Evolutionary conservation across 139 green algal genomes (phyloP).

Genomic region (Chara braunii): DNA sequence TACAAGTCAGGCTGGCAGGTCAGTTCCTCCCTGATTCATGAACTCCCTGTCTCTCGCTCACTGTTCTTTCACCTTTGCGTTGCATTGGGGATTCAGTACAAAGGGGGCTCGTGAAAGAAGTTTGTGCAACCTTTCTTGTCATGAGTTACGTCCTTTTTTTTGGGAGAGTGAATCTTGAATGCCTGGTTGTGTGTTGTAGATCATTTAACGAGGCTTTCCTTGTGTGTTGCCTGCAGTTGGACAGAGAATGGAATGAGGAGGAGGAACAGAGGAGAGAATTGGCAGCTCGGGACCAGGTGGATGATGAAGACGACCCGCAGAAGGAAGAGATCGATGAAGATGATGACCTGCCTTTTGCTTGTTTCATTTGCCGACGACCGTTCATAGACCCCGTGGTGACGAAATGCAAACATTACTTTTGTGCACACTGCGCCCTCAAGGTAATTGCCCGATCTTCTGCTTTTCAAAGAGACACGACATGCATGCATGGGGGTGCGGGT

Average conservation of each 20-base stretch:
- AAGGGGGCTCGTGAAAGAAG: too few relatives aligned
- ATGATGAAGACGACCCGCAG: constrained; percentile 5
- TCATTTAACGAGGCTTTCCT: neutral
- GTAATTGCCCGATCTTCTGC: too few relatives aligned
- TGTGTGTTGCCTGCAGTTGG: constrained; percentile 22
- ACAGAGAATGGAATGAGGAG: constrained; percentile 86
- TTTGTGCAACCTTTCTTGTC: too few relatives aligned
- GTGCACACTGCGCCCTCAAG: constrained; percentile 90
- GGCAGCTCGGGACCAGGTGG: constrained; percentile 51
- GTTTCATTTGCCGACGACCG: constrained; percentile 73
- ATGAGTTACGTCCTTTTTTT: too few relatives aligned
- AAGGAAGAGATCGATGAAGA: too few relatives aligned
- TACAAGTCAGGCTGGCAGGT: constrained; percentile 88
- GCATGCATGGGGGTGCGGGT: too few relatives aligned
- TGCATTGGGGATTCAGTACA: too few relatives aligned
- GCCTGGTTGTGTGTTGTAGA: neutral
- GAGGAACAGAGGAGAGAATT: constrained; percentile 70
- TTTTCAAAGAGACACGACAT: too few relatives aligned
- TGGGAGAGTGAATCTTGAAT: too few relatives aligned
- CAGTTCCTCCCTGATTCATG: too few relatives aligned
- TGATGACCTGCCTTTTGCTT: constrained; percentile 88
- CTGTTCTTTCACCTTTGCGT: too few relatives aligned
- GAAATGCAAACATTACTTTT: constrained; percentile 94
- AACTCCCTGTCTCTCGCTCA: constrained; percentile 56
- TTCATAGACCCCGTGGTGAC: constrained; percentile 91